Percentiles rank a stretch among this genome's conserved stretches.
phyloP scores from a whole-genome alignment of 257 asterid genomes.

The Petrea volubilis region DNA sequence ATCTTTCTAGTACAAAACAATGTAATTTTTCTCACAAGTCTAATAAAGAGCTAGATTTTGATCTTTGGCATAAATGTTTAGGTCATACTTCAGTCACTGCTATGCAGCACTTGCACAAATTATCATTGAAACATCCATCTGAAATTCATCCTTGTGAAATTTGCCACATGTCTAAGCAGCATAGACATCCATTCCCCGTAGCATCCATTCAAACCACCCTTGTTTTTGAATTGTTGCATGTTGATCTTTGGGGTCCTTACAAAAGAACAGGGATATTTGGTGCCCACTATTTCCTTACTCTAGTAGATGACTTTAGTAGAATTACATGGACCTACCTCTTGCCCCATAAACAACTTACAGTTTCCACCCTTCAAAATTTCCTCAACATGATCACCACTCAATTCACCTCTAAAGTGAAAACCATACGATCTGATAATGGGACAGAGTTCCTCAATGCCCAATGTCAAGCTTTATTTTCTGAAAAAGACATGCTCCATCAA shows the following conservation, averaged over 20 bases:
- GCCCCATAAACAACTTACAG: not conserved
- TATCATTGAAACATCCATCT: too few species aligned
- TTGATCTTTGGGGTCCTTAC: not conserved
- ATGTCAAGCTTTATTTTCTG: not conserved
- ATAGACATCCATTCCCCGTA: not conserved
- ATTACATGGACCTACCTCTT: not conserved
- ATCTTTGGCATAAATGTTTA: not conserved
- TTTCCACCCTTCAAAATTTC: not conserved
- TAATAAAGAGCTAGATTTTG: too few species aligned
- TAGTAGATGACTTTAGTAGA: not conserved
- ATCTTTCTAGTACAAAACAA: not conserved
- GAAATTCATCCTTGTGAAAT: not conserved
- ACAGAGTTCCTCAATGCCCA: not conserved
- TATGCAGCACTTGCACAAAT: not conserved
- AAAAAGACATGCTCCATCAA: not conserved
- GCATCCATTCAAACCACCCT: not conserved
- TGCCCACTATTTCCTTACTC: not conserved
- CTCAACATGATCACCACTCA: not conserved
- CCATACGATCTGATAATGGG: not conserved
- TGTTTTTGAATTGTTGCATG: not conserved
- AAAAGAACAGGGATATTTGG: not conserved
- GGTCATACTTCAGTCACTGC: not conserved
- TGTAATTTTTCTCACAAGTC: not conserved
- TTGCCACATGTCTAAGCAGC: not conserved
- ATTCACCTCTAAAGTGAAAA: not conserved